These are phyloP conservation scores for Umbilicaria muhlenbergii DNA, from an alignment of 495 filamentous ascomycete species.

Conservation along the genomic window DNA sequence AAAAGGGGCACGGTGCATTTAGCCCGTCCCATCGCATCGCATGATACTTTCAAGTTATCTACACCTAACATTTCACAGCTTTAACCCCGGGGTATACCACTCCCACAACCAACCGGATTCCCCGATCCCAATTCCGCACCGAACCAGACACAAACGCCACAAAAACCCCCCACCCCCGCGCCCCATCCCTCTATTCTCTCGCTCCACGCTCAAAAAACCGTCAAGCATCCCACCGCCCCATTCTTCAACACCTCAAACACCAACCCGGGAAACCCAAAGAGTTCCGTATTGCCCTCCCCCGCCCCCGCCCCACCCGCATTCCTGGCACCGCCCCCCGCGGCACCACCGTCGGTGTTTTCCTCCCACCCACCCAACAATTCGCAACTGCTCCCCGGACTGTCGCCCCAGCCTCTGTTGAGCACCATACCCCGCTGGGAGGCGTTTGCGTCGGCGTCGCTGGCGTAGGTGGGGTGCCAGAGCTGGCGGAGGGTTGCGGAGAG, in stretches of 20 bases:
- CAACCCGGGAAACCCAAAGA: conserved; percentile 87
- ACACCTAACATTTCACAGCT: no score
- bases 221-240: conserved; percentile 72
- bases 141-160: no score
- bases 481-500: conserved; percentile 49
- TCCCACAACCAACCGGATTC: no score
- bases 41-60: no score
- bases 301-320: conserved; percentile 35
- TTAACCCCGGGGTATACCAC: no score
- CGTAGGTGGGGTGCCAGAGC: conserved; percentile 55
- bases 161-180: neutral
- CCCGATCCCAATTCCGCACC: neutral
- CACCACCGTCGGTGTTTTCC: conserved; percentile 35
- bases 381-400: conserved; percentile 79
- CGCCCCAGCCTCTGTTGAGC: conserved; percentile 76
- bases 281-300: conserved; percentile 56
- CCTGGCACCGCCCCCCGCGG: conserved; percentile 24
- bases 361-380: conserved; percentile 86
- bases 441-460: conserved; percentile 42
- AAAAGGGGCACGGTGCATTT: no score
- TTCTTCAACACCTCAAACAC: conserved; percentile 95
- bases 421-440: conserved; percentile 66
- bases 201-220: conserved; percentile 52
- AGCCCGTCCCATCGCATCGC: no score
- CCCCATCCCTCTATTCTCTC: no score